Conservation (phyloP, 345 rosid genomes). For the Orychophragmus violaceus region DNA sequence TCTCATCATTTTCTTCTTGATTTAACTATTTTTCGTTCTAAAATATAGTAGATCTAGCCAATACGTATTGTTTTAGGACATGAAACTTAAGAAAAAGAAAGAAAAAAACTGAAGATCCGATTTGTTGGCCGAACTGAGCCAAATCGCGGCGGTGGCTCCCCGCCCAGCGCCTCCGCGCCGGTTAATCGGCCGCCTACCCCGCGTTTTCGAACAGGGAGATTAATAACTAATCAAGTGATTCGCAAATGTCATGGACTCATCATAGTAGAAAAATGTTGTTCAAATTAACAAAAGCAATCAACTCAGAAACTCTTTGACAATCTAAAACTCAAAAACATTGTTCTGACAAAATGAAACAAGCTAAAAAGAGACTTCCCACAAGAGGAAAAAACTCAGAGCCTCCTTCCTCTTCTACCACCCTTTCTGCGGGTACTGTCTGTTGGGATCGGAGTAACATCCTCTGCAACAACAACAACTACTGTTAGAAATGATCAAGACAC, state of each 20-base stretch:
- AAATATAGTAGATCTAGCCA: no score
- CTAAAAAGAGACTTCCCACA: no score
- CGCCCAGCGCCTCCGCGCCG: no score
- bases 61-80: no score
- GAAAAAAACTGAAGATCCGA: no score
- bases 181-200: no score
- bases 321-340: neutral
- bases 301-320: constrained; percentile 13
- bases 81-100: no score
- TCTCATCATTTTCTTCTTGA: no score
- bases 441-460: constrained; percentile 95
- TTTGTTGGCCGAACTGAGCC: no score
- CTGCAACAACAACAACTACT: constrained; percentile 28
- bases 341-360: constrained; percentile 6
- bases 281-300: constrained; percentile 2
- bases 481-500: neutral
- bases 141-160: no score
- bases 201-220: no score
- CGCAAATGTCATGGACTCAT: neutral
- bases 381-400: constrained; percentile 41
- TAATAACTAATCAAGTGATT: neutral
- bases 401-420: constrained; percentile 90
- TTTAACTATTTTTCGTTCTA: no score
- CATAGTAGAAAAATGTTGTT: neutral
- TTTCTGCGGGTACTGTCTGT: constrained; percentile 90